These are phyloP conservation scores for Globisporangium ultimum DNA, from an alignment of 352 stramenopile species.

Conservation along the genomic window DNA sequence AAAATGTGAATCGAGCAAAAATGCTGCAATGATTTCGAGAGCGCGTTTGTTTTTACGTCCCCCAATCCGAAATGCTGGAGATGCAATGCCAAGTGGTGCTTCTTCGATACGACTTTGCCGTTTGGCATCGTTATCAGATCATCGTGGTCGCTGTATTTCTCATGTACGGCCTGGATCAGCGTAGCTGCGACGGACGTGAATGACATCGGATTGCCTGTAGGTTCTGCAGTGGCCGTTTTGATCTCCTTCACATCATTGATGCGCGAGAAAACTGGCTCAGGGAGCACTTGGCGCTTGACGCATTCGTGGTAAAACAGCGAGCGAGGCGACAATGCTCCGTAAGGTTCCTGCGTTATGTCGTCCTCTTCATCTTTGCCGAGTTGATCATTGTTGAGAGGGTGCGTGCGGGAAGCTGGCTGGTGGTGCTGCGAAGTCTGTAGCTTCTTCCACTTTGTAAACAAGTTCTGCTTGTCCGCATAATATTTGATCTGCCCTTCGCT, in stretches of 20 bases:
- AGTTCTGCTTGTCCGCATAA: conserved; percentile 63
- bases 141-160: conserved; percentile 23
- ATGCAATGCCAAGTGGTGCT: conserved; percentile 45
- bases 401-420: conserved; percentile 19
- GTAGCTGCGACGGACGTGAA: conserved; percentile 37
- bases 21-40: conserved; percentile 48
- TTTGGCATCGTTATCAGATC: conserved; percentile 21
- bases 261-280: conserved; percentile 67
- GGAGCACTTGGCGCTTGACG: conserved; percentile 47
- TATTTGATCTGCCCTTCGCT: conserved; percentile 59
- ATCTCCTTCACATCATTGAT: conserved; percentile 42
- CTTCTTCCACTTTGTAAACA: conserved; percentile 79
- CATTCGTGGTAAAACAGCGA: conserved; percentile 73
- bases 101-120: conserved; percentile 28
- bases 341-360: conserved; percentile 15
- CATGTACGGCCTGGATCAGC: conserved; percentile 31
- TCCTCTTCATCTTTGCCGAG: conserved; percentile 15
- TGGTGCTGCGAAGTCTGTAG: conserved; percentile 56
- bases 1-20: conserved; percentile 64
- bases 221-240: neutral
- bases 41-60: conserved; percentile 49
- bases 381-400: neutral
- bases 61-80: conserved; percentile 75
- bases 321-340: conserved; percentile 46
- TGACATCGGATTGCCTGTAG: conserved; percentile 13